These are phyloP conservation scores for Rhodotorula sp. DNA, from an alignment of 1,284 basidiomycete genomes.

Conservation along the genomic window DNA sequence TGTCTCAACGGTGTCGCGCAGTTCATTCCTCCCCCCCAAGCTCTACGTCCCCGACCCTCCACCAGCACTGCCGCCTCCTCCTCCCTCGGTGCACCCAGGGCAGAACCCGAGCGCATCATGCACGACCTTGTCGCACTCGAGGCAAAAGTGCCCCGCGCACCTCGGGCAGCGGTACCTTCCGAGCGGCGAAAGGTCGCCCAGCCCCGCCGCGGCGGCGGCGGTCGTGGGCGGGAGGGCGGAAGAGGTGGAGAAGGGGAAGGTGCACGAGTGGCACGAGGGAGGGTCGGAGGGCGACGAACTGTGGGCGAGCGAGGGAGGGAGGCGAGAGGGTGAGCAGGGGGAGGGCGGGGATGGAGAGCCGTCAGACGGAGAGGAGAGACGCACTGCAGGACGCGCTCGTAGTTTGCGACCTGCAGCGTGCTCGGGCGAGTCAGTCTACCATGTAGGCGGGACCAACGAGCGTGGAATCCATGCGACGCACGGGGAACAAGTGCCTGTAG, in stretches of 20 bases:
- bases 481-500: conserved; percentile 91
- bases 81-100: conserved; percentile 42
- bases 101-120: conserved; percentile 48
- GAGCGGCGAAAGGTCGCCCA: conserved; percentile 68
- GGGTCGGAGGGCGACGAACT: conserved; percentile 28
- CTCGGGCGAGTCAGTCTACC: neutral
- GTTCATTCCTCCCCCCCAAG: too few species aligned
- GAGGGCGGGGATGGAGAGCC: conserved; percentile 49
- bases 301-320: neutral
- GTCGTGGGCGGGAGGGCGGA: conserved; percentile 45
- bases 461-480: conserved; percentile 61
- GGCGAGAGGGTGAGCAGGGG: conserved; percentile 10
- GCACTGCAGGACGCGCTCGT: conserved; percentile 49
- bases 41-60: neutral
- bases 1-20: neutral
- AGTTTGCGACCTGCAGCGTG: conserved; percentile 28
- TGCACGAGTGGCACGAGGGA: conserved; percentile 63
- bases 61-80: neutral
- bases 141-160: conserved; percentile 63
- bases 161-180: conserved; percentile 73
- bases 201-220: neutral
- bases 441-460: too few species aligned
- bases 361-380: conserved; percentile 36
- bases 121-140: conserved; percentile 69
- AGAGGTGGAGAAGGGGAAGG: conserved; percentile 59